Evolutionary conservation across 2,329 filamentous ascomycete species (phyloP), one percentile per base, ranked within the genome.

Genomic region (Sclerotinia nivalis): DNA sequence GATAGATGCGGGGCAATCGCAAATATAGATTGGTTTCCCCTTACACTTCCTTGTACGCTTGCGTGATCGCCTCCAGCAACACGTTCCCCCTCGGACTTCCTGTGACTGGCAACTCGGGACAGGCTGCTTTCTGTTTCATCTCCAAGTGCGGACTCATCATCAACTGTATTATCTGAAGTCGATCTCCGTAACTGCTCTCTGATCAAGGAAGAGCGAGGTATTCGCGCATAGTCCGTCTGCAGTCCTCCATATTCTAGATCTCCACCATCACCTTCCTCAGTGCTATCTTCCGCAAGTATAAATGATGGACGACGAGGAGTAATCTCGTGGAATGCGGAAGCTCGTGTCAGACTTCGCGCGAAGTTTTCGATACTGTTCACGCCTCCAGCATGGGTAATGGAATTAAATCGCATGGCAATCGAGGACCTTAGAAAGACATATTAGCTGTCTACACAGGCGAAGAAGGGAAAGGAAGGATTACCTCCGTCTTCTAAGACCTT

Each of bases 281-380:
- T 28, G 34, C 43, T 25, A n/a, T 87, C 85, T 56, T 88, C 87
- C 2, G 85, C 85, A 72, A 89, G 86, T 67, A 92, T 84, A 78
- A 97, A 93, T 47, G 92, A 90, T 20, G 89, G 89, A 22, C 89
- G 88, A 69, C 92, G 89, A 7, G 93, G 93, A 47, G 96, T 90
- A 74, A 97, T 92, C 79, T 97, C 94, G 73, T 89, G 87, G 80
- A 98, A 98, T 70, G 87, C 90, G 37, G 93, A 93, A 50, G 95
- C 95, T 79, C 95, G 89, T 80, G 95, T 93, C 91, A 93, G 97
- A 75, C 93, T 97, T 71, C 91, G 88, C 58, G 94, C 92, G 79
- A 98, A 98, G 77, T 94, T 97, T 77, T 96, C 91, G 76, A 98
- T 91, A 80, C 92, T 96, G 83, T 98, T 98, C 72, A 94, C 91